Evolutionary conservation across 2,329 filamentous ascomycete species (phyloP).

Genomic region (Colletotrichum truncatum): DNA sequence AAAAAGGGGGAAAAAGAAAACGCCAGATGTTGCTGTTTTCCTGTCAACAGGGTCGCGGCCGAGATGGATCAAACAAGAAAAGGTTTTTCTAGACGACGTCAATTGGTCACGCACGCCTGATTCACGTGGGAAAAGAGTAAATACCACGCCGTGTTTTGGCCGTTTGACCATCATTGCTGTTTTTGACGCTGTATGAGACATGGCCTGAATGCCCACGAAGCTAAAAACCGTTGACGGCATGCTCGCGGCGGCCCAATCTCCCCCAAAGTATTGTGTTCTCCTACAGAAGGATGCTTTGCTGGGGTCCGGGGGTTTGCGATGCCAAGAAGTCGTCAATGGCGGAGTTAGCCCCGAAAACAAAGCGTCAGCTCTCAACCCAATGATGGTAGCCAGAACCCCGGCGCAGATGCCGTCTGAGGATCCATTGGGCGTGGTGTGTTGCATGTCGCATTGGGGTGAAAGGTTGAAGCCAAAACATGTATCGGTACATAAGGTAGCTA

Average conservation of each 20-base stretch:
- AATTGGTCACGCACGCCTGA: slow-evolving; percentile 3
- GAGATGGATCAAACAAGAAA: neutral
- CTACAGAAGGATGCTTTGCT: neutral
- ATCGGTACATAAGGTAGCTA: neutral
- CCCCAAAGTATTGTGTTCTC: neutral
- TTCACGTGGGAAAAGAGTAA: slow-evolving; percentile 10
- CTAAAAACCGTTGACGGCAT: slow-evolving; percentile 27
- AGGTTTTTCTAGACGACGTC: neutral
- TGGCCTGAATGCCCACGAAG: slow-evolving; percentile 15
- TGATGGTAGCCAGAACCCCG: neutral
- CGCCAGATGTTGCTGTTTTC: neutral
- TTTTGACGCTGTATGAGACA: slow-evolving; percentile 23
- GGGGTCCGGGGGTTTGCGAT: neutral
- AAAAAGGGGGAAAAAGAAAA: neutral
- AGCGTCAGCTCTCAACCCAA: neutral
- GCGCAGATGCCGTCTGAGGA: slow-evolving; percentile 27
- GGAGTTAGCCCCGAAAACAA: neutral
- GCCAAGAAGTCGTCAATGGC: neutral
- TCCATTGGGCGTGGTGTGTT: slow-evolving; percentile 8
- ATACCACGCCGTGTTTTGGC: slow-evolving; percentile 9
- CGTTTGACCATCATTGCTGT: slow-evolving; percentile 15
- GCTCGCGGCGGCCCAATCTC: neutral
- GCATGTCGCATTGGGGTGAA: slow-evolving; percentile 5
- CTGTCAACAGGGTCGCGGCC: neutral
- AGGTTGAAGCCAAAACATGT: slow-evolving; percentile 7